These are phyloP conservation scores for Colletotrichum gigasporum DNA, from an alignment of 2,329 filamentous ascomycete species.

Conservation along the genomic window DNA sequence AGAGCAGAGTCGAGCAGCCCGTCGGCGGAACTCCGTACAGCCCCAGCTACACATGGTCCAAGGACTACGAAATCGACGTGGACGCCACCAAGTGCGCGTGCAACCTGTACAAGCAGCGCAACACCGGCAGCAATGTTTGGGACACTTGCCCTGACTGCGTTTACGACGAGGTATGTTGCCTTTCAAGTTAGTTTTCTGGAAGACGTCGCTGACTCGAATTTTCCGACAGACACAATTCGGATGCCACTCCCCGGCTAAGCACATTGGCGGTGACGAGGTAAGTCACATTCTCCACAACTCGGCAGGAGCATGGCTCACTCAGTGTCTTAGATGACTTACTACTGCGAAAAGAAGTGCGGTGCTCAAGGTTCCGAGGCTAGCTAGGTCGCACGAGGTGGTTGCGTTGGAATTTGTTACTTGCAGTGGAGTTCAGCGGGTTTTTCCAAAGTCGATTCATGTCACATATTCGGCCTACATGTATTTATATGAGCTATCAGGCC, in stretches of 20 bases:
- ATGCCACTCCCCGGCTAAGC: conserved; percentile 21
- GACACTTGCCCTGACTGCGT: conserved; percentile 31
- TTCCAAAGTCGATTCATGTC: no score
- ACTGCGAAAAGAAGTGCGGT: conserved; percentile 31
- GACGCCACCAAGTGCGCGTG: conserved; percentile 31
- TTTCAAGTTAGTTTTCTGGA: no score
- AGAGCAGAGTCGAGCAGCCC: not conserved
- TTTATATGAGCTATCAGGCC: no score
- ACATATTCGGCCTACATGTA: no score
- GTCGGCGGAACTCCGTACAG: conserved; percentile 8
- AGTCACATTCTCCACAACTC: no score
- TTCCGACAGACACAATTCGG: not conserved
- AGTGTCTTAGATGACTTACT: conserved; percentile 25
- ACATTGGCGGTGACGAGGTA: conserved; percentile 33
- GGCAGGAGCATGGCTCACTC: no score
- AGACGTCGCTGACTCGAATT: not conserved
- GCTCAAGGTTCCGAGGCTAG: conserved; percentile 22
- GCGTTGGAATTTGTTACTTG: no score
- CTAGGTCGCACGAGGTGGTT: no score
- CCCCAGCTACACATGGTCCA: conserved; percentile 20
- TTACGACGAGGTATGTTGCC: conserved; percentile 7
- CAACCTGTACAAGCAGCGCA: conserved; percentile 23
- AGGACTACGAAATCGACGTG: conserved; percentile 16
- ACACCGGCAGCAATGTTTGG: conserved; percentile 32
- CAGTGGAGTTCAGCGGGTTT: no score